phyloP scores from a whole-genome alignment of 371 early-diverging fungal species.

The Lichtheimia hyalospora region DNA sequence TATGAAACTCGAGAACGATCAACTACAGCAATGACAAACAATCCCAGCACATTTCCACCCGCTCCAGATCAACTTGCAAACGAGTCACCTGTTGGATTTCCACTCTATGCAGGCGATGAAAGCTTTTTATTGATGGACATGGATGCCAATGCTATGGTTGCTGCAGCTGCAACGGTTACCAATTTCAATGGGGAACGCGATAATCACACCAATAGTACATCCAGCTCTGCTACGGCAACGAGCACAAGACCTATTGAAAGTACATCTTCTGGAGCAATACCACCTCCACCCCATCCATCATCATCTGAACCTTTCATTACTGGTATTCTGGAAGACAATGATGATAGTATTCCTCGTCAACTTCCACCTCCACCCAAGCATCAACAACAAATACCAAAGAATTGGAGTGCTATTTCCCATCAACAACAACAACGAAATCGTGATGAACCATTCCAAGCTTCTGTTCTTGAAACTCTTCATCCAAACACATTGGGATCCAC shows the following conservation, averaged over 20 bases:
- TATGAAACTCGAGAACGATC: too few relatives aligned
- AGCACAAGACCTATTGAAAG: neutral
- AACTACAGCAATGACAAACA: slow-evolving; percentile 1
- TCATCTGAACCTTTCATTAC: neutral
- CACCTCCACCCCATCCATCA: neutral
- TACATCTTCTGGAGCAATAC: neutral
- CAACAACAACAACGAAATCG: neutral
- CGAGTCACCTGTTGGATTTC: too few relatives aligned
- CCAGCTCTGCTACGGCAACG: neutral
- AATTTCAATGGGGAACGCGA: neutral
- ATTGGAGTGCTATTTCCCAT: neutral
- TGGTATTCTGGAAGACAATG: neutral
- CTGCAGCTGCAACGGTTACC: neutral
- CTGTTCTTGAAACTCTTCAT: neutral
- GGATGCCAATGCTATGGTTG: slow-evolving; percentile 1
- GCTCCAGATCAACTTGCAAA: too few relatives aligned
- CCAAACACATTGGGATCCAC: neutral
- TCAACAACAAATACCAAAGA: neutral
- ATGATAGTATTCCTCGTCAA: neutral
- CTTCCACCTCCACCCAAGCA: neutral
- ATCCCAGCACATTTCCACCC: neutral
- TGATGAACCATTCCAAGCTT: neutral
- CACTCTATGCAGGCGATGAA: too few relatives aligned
- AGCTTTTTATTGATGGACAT: too few relatives aligned
- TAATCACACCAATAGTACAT: neutral